These are phyloP conservation scores for Epichloe festucae DNA, from an alignment of 2,329 filamentous ascomycete genomes.

Conservation along the genomic window DNA sequence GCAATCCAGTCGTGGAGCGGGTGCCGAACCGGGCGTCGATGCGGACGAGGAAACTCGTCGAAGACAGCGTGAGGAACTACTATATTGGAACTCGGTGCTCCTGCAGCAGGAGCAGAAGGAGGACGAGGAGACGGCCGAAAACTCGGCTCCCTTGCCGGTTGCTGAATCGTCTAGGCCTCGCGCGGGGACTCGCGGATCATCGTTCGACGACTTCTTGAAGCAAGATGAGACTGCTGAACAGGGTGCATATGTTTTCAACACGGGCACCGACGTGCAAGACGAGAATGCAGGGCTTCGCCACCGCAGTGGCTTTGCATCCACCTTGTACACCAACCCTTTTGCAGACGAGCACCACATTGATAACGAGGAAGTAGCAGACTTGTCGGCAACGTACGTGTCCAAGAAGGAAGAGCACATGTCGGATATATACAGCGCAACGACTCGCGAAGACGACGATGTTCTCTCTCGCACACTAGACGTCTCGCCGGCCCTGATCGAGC, in stretches of 20 bases:
- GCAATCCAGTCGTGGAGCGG: constrained; percentile 31
- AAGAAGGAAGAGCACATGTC: constrained; percentile 35
- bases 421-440: constrained; percentile 46
- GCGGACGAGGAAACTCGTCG: constrained; percentile 49
- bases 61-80: constrained; percentile 49
- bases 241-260: constrained; percentile 45
- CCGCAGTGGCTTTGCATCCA: constrained; percentile 27
- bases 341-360: constrained; percentile 43
- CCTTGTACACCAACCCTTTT: constrained; percentile 46
- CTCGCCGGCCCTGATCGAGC: constrained; percentile 21
- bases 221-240: constrained; percentile 37
- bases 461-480: constrained; percentile 13
- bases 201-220: constrained; percentile 47
- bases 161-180: neutral
- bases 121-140: constrained; percentile 15
- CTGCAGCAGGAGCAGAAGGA: constrained; percentile 36
- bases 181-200: constrained; percentile 19
- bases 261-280: constrained; percentile 32
- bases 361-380: constrained; percentile 27
- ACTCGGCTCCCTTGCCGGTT: neutral
- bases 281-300: constrained; percentile 35
- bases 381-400: constrained; percentile 29
- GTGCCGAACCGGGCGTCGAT: constrained; percentile 37
- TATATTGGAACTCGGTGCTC: constrained; percentile 51
- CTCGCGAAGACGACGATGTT: constrained; percentile 21